Base-by-base conservation (phyloP, 805 yeast species). In the Ogataea salicorniae region DNA sequence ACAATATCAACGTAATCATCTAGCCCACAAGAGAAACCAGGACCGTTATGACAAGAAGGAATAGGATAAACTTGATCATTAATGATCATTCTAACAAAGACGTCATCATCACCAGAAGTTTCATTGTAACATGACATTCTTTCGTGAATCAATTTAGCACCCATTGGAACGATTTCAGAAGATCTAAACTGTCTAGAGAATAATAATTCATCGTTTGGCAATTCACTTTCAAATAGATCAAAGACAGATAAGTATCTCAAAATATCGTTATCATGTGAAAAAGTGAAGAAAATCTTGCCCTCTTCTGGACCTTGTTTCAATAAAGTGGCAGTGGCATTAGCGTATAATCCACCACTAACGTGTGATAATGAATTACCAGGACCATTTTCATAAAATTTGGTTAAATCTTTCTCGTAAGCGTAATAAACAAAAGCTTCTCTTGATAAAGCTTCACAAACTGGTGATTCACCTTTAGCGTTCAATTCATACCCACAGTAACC, bases 241-340 rank as follows among this genome's bases (percentile, higher is more conserved):
- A 84, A 64, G 4, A 89, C 84, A 18, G 87, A 65, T 51, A 81
- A 66, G 55, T 74, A 79, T 22, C 80, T 67, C 51, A 78, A 69
- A 34, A 85, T 66, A 52, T 81, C 82, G 43, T 81, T 74, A 60
- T 86, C 94, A 60, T 86, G 94, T 9, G 31, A 26, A 26, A 26
- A 26, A 9, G 13, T 26, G 13, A 26, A 26, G 31, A 26, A 26
- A 26, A 26, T 26, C 13, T 26, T 26, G 4, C 31, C 31, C 6
- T 26, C 31, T 26, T 26, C 13, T 26, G 31, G 31, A 9, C 31
- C 31, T 26, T 26, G 31, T 6, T 26, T 26, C 31, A 26, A 26
- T 26, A 26, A 26, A 26, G 31, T 26, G 3, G 31, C 11, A 8
- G 31, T 26, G 9, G 31, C 31, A 6, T 26, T 26, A 11, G 31